A percentile compares a stretch with the other conserved stretches of the same genome.
phyloP scores from a whole-genome alignment of 495 filamentous ascomycete genomes.

The Tricharina praecox region DNA sequence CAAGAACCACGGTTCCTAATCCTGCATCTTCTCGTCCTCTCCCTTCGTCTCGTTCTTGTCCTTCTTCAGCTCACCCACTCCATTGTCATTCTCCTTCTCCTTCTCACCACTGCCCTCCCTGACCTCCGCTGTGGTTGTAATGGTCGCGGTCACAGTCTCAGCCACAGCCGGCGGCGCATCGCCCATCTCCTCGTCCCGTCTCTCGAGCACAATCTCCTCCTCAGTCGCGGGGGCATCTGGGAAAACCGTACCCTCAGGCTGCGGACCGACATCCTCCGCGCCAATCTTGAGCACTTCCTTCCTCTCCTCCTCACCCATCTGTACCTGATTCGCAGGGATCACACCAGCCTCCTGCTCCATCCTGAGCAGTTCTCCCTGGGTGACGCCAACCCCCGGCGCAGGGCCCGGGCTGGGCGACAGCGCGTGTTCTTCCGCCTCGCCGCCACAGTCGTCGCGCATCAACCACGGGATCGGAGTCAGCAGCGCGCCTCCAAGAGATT shows the following conservation, averaged over 20 bases:
- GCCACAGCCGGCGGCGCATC: conserved; percentile 3
- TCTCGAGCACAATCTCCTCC: conserved; percentile 27
- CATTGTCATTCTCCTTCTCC: too few species aligned
- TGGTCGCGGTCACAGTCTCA: too few species aligned
- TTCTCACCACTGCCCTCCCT: too few species aligned
- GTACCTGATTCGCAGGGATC: conserved; percentile 37
- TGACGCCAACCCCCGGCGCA: too few species aligned
- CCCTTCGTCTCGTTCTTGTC: conserved; percentile 8
- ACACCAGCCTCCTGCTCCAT: conserved; percentile 63
- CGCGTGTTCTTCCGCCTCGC: conserved; percentile 22
- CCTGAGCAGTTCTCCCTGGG: conserved; percentile 60
- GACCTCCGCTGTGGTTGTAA: too few species aligned
- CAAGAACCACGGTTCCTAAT: too few species aligned
- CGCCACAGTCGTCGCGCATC: conserved; percentile 22
- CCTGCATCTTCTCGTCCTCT: conserved; percentile 7
- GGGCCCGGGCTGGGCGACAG: conserved; percentile 31
- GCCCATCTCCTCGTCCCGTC: conserved; percentile 15
- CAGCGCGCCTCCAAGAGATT: conserved; percentile 76
- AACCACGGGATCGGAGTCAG: conserved; percentile 93
- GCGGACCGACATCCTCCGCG: conserved; percentile 71
- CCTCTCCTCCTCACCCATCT: conserved; percentile 42
- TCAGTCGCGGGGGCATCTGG: conserved; percentile 12
- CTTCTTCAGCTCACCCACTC: too few species aligned
- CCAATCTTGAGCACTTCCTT: conserved; percentile 59
- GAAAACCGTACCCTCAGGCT: conserved; percentile 32